Percentiles rank a stretch among this genome's conserved stretches.
phyloP scores from a whole-genome alignment of 1,139 yeast species.

The Yamadazyma epiphylla region DNA sequence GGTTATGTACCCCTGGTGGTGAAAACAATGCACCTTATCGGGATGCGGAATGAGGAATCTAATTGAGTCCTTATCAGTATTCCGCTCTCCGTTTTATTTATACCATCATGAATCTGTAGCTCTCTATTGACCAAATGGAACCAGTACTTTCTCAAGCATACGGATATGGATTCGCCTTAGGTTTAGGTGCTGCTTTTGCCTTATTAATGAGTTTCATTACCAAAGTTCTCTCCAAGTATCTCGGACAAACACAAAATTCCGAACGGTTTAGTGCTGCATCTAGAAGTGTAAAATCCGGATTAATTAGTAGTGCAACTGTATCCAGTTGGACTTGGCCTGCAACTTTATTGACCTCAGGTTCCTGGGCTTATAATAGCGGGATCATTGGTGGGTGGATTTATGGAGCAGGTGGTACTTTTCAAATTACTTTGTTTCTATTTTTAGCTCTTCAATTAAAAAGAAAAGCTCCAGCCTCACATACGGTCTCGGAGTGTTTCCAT shows the following conservation, averaged over 20 bases:
- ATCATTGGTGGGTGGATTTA: constrained; percentile 63
- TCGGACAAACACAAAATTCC: constrained; percentile 34
- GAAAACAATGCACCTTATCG: no score
- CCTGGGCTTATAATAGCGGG: constrained; percentile 28
- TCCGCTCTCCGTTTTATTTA: no score
- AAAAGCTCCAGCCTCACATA: constrained; percentile 73
- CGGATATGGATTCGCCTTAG: constrained; percentile 39
- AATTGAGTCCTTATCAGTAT: no score
- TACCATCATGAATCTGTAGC: no score
- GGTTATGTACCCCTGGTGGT: no score
- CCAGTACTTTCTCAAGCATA: constrained; percentile 19
- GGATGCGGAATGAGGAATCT: no score
- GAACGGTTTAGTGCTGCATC: constrained; percentile 39
- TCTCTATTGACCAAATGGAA: no score
- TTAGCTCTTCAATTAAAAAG: constrained; percentile 72
- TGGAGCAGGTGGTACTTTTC: constrained; percentile 76
- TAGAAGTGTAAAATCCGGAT: constrained; percentile 32
- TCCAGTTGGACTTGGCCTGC: constrained; percentile 43
- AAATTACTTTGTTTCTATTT: constrained; percentile 67
- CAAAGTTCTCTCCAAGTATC: constrained; percentile 21
- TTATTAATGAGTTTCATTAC: constrained; percentile 32
- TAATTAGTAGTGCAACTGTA: constrained; percentile 35
- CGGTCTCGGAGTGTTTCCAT: constrained; percentile 66
- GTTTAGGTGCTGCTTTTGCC: constrained; percentile 40
- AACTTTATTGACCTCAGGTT: constrained; percentile 30